Evolutionary conservation across 768 basidiomycete species (phyloP).

Genomic region (Thelephora ganbajun): DNA sequence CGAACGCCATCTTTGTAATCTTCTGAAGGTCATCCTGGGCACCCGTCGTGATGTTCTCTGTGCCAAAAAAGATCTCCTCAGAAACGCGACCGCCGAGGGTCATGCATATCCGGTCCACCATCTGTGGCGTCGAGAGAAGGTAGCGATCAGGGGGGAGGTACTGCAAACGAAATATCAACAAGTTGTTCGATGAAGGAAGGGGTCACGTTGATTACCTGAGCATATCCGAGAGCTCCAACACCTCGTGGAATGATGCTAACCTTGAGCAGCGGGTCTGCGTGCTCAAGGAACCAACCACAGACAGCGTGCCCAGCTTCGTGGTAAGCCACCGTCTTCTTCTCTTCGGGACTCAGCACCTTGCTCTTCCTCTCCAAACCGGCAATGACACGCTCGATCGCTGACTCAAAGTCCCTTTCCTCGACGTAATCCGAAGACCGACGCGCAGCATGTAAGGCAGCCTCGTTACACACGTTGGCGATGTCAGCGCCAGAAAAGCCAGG

Average conservation of each 20-base stretch:
- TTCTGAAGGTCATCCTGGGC: conserved; percentile 98
- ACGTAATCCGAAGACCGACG: conserved; percentile 70
- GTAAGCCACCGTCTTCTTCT: conserved; percentile 98
- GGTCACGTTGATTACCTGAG: conserved; percentile 42
- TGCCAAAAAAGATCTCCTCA: conserved; percentile 95
- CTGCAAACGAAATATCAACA: conserved; percentile 21
- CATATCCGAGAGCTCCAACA: conserved; percentile 90
- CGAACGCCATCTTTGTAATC: conserved; percentile 96
- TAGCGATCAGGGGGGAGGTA: conserved; percentile 94
- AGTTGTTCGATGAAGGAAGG: not conserved
- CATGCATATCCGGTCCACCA: conserved; percentile 95
- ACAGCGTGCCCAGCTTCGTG: conserved; percentile 99
- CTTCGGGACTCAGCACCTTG: conserved; percentile 80
- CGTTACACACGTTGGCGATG: conserved; percentile 98
- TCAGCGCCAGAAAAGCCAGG: conserved; percentile 99
- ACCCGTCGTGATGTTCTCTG: conserved; percentile 88
- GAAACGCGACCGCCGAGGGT: conserved; percentile 95
- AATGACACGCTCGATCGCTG: conserved; percentile 95
- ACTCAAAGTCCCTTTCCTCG: conserved; percentile 81
- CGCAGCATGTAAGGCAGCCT: conserved; percentile 91
- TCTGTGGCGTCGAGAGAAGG: conserved; percentile 88
- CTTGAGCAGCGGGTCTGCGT: conserved; percentile 92
- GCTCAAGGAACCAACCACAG: conserved; percentile 96
- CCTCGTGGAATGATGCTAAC: conserved; percentile 98
- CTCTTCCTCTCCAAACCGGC: conserved; percentile 95